Evolutionary conservation across 1,284 basidiomycete species (phyloP).

Genomic region (Cutaneotrichosporon curvatum): DNA sequence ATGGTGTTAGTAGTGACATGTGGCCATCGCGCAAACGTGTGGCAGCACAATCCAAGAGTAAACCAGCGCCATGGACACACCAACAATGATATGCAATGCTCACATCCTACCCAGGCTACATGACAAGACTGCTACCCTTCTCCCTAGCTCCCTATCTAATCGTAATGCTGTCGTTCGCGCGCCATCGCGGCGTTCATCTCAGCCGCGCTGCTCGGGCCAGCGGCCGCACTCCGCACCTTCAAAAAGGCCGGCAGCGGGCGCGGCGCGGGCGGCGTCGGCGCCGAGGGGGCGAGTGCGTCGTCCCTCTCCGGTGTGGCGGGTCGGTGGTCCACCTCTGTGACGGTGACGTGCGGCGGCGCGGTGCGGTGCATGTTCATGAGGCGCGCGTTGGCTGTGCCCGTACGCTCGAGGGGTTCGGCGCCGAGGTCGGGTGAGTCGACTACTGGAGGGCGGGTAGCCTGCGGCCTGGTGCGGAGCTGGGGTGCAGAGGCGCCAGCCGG

Average conservation of each 20-base stretch:
- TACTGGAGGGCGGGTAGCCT: no score
- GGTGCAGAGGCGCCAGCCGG: background rate
- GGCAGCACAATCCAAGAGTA: no score
- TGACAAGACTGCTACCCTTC: no score
- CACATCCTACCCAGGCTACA: no score
- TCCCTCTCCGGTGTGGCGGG: background rate
- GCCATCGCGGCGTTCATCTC: conserved; percentile 17
- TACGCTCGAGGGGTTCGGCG: background rate
- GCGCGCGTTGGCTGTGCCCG: background rate
- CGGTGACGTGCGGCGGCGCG: background rate
- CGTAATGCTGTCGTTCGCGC: no score
- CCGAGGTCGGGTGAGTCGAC: background rate
- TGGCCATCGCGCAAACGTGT: no score
- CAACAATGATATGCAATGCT: no score
- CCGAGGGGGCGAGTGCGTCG: background rate
- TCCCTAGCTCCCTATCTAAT: no score
- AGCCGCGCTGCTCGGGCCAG: conserved; percentile 5
- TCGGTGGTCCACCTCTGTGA: background rate
- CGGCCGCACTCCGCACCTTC: conserved; percentile 2
- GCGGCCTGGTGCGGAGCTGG: no score
- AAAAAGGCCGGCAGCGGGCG: conserved; percentile 10
- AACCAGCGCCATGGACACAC: no score
- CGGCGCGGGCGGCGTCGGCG: conserved; percentile 1
- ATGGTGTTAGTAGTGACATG: no score
- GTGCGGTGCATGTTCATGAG: background rate